phyloP scores from a whole-genome alignment of 257 asterid genomes.

The Solanum piurae region DNA sequence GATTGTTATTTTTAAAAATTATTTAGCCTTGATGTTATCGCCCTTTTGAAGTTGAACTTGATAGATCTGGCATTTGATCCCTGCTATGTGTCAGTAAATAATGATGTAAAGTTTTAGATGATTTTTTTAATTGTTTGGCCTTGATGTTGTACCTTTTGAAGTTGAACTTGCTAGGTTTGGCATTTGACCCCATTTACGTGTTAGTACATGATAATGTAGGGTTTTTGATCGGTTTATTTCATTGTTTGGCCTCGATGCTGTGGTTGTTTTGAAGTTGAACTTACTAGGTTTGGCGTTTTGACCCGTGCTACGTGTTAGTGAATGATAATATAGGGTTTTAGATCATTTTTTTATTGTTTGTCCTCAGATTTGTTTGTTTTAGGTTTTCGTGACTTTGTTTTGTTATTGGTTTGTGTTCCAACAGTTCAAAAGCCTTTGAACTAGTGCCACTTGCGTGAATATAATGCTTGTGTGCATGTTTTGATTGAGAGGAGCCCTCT shows the following conservation, averaged over 20 bases:
- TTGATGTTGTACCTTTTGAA: not conserved
- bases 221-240: not conserved
- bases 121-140: not conserved
- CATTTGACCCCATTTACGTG: not conserved
- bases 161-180: not conserved
- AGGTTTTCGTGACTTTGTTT: not conserved
- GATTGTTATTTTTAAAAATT: not conserved
- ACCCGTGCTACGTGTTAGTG: not conserved
- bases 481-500: not conserved
- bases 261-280: not conserved
- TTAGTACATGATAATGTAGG: not conserved
- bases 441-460: not conserved
- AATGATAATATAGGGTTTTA: not conserved
- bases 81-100: not conserved
- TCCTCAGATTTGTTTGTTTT: not conserved
- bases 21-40: not conserved
- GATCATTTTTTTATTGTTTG: not conserved
- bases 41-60: not conserved
- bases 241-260: not conserved
- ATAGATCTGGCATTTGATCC: not conserved
- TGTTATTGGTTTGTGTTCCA: not conserved
- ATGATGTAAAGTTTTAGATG: not conserved
- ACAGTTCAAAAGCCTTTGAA: not conserved
- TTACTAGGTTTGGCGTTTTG: not conserved
- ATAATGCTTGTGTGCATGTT: not conserved